A percentile compares a stretch with the other conserved stretches of the same genome.
Conservation (phyloP, 441 rosid genomes). For the Corymbia calophylla region DNA sequence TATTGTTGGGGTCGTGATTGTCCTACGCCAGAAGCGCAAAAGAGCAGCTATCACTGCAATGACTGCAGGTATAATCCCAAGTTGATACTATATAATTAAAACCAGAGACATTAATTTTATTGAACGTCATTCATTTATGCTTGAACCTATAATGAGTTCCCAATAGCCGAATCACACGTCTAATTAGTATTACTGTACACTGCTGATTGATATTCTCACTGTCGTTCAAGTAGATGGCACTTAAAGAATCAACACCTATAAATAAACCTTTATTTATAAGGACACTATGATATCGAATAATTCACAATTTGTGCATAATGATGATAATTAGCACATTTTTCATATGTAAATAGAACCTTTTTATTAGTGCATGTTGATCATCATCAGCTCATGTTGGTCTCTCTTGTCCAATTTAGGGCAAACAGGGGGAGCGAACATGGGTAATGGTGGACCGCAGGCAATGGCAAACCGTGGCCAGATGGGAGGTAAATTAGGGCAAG, state of each 20-base stretch:
- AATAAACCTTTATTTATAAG: not conserved
- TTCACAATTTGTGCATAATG: not conserved
- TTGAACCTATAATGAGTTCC: not conserved
- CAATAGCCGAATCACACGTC: not conserved
- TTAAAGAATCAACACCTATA: not conserved
- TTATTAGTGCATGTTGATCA: not conserved
- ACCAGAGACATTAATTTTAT: not conserved
- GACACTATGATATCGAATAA: not conserved
- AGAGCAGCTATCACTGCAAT: not conserved
- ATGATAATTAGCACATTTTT: not conserved
- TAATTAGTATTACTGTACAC: not conserved
- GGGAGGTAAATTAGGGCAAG: not conserved
- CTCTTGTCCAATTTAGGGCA: not conserved
- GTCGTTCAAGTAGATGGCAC: not conserved
- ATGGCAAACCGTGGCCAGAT: not conserved
- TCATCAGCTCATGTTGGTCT: not conserved
- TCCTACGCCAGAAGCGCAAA: constrained; percentile 9
- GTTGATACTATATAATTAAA: not conserved
- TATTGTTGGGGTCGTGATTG: not conserved
- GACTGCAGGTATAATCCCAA: not conserved
- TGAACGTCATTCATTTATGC: not conserved
- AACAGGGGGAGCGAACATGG: not conserved
- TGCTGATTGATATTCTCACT: not conserved
- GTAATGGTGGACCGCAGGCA: not conserved
- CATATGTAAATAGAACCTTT: not conserved